A percentile compares a stretch with the other conserved stretches of the same genome.
Evolutionary conservation across 495 filamentous ascomycete species (phyloP).

Genomic region (Delitschia confertaspora): DNA sequence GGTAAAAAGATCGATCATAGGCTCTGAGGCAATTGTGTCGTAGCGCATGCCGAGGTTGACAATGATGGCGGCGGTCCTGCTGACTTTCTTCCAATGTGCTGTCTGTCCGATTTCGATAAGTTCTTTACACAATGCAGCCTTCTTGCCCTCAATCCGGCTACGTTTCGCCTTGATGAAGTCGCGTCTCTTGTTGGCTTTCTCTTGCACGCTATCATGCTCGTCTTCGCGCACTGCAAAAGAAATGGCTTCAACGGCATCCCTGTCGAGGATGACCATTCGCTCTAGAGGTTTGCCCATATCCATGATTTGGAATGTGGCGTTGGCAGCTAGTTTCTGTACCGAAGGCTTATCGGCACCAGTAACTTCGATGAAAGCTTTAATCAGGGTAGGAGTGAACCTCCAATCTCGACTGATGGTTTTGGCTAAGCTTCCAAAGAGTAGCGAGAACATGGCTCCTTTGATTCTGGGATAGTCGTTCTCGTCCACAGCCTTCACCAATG

Average conservation of each 20-base stretch:
- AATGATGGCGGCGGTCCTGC: slow-evolving; percentile 76
- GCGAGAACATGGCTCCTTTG: slow-evolving; percentile 84
- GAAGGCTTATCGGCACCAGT: slow-evolving; percentile 86
- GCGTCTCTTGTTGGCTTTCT: slow-evolving; percentile 55
- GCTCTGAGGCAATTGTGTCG: slow-evolving; percentile 69
- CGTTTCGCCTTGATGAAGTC: slow-evolving; percentile 65
- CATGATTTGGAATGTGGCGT: slow-evolving; percentile 74
- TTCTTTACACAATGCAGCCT: slow-evolving; percentile 68
- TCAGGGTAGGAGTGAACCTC: slow-evolving; percentile 78
- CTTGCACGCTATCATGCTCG: slow-evolving; percentile 49
- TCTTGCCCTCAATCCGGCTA: slow-evolving; percentile 67
- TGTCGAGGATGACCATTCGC: slow-evolving; percentile 77
- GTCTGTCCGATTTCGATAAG: slow-evolving; percentile 65
- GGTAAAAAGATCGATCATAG: slow-evolving; percentile 76
- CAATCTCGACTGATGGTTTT: slow-evolving; percentile 83
- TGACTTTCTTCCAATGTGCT: slow-evolving; percentile 94
- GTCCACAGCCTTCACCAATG: slow-evolving; percentile 72
- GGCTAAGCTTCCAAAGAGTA: slow-evolving; percentile 81
- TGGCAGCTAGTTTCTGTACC: slow-evolving; percentile 79
- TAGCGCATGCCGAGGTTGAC: slow-evolving; percentile 83
- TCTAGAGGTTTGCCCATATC: slow-evolving; percentile 83
- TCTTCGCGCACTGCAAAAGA: slow-evolving; percentile 30
- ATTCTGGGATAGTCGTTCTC: slow-evolving; percentile 78
- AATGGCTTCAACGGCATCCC: slow-evolving; percentile 60
- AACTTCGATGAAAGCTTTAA: slow-evolving; percentile 81